These are phyloP conservation scores for Physcomitrellopsis africana DNA, from an alignment of 225 moss, liverwort and hornwort genomes.

Conservation along the genomic window DNA sequence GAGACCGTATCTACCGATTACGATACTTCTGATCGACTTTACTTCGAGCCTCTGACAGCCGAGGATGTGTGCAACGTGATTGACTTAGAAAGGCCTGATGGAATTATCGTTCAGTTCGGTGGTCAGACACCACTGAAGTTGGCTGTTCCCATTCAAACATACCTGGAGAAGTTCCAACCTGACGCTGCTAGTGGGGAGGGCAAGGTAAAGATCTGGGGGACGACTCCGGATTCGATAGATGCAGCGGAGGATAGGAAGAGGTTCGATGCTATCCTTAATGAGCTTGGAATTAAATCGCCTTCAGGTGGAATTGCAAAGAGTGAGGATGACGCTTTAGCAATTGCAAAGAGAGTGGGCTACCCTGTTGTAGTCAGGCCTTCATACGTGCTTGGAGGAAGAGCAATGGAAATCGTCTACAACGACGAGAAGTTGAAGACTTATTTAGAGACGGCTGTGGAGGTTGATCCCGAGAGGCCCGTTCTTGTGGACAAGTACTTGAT, in stretches of 20 bases:
- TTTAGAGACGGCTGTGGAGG: slow-evolving; percentile 93
- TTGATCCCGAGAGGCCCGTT: slow-evolving; percentile 94
- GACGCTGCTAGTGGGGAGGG: slow-evolving; percentile 82
- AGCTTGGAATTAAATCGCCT: slow-evolving; percentile 85
- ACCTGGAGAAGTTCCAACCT: slow-evolving; percentile 72
- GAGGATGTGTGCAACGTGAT: slow-evolving; percentile 97
- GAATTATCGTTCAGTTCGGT: slow-evolving; percentile 94
- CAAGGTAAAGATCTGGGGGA: slow-evolving; percentile 90
- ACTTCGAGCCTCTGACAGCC: slow-evolving; percentile 92
- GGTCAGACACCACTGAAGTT: slow-evolving; percentile 97
- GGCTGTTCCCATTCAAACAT: slow-evolving; percentile 83
- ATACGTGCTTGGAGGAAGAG: slow-evolving; percentile 94
- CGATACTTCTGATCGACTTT: slow-evolving; percentile 91
- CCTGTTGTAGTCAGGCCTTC: slow-evolving; percentile 97
- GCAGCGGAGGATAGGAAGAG: slow-evolving; percentile 94
- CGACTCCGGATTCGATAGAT: slow-evolving; percentile 93
- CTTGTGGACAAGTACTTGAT: slow-evolving; percentile 92
- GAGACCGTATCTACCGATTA: slow-evolving; percentile 99
- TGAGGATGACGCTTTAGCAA: slow-evolving; percentile 88
- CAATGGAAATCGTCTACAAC: slow-evolving; percentile 98
- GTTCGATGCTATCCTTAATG: slow-evolving; percentile 85
- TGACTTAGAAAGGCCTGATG: slow-evolving; percentile 90
- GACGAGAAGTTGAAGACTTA: slow-evolving; percentile 88
- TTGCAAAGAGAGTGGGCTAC: slow-evolving; percentile 87
- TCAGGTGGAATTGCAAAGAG: slow-evolving; percentile 91